Percentiles rank a stretch among this genome's conserved stretches.
Conservation (phyloP, 257 asterid species). For the Jasminum sambac region DNA sequence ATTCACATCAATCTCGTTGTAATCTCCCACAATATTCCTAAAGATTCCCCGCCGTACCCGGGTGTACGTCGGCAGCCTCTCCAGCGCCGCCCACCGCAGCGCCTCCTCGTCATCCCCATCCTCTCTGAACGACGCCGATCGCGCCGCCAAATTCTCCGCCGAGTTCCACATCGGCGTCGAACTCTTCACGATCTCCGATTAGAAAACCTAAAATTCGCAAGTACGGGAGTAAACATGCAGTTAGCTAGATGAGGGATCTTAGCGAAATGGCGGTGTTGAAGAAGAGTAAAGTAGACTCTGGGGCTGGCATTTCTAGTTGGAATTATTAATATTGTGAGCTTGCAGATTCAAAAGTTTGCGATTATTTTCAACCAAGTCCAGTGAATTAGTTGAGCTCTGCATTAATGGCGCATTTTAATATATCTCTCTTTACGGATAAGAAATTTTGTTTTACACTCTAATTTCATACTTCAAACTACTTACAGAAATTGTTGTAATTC, state of each 20-base stretch:
- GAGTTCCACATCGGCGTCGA: conserved; percentile 71
- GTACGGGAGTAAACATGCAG: neutral
- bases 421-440: neutral
- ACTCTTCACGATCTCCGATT: conserved; percentile 4
- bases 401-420: conserved; percentile 27
- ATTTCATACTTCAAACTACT: neutral
- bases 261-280: conserved; percentile 33
- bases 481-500: neutral
- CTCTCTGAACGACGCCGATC: conserved; percentile 86
- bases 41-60: conserved; percentile 84
- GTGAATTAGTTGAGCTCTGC: conserved; percentile 29
- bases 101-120: conserved; percentile 95
- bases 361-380: conserved; percentile 22
- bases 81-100: conserved; percentile 95
- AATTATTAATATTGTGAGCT: conserved; percentile 29
- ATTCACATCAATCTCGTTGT: conserved; percentile 66
- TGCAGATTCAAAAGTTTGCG: neutral
- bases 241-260: neutral
- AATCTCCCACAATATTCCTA: conserved; percentile 68
- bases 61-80: conserved; percentile 86
- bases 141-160: conserved; percentile 76
- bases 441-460: neutral
- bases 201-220: neutral
- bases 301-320: conserved; percentile 54
- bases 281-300: conserved; percentile 33